phyloP scores from a whole-genome alignment of 176 grass and related monocot species.

The Carex kokanica region DNA sequence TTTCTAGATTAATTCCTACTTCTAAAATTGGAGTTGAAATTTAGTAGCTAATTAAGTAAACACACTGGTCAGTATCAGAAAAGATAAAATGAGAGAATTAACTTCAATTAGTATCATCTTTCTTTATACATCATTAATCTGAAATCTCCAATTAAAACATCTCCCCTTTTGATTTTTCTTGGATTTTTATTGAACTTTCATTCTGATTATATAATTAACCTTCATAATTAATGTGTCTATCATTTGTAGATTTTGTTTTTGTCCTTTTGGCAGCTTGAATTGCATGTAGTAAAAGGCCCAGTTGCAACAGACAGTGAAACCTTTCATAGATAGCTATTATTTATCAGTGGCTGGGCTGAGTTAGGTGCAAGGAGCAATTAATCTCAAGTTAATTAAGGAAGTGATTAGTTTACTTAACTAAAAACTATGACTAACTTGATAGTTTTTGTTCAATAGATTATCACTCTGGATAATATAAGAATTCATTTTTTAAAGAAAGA shows the following conservation, averaged over 20 bases:
- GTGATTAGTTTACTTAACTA: constrained; percentile 19
- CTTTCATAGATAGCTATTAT: neutral
- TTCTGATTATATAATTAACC: neutral
- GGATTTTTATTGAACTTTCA: neutral
- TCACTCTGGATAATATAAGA: neutral
- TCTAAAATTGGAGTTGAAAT: neutral
- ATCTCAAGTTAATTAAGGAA: constrained; percentile 1
- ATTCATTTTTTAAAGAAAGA: neutral
- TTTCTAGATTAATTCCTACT: neutral
- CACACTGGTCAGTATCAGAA: neutral
- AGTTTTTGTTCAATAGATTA: constrained; percentile 4
- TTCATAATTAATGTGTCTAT: neutral
- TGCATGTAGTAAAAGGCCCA: neutral
- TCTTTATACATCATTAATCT: neutral
- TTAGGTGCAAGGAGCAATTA: constrained; percentile 19
- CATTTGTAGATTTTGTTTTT: neutral
- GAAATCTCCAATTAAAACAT: neutral
- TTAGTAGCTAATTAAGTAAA: neutral
- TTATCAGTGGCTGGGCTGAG: neutral
- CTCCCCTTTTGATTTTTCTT: neutral
- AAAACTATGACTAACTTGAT: constrained; percentile 2
- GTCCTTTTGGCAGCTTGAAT: neutral
- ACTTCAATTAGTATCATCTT: neutral
- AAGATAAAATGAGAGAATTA: neutral
- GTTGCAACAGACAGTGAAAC: constrained; percentile 4